phyloP scores from a whole-genome alignment of 2,329 filamentous ascomycete species.

The Aspergillus candidus region DNA sequence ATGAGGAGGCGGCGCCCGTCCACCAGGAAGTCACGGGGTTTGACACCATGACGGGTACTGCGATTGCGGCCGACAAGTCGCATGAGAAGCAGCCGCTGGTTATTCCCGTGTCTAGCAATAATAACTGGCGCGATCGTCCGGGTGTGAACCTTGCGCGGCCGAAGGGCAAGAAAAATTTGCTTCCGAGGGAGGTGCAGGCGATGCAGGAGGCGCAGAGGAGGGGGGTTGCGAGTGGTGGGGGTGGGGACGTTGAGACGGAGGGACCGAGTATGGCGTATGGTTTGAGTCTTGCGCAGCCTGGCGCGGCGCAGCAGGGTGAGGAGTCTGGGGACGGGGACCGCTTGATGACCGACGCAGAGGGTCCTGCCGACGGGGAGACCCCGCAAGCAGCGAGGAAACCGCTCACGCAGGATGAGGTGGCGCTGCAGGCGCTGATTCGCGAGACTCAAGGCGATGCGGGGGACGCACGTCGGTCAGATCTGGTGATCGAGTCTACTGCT shows the following conservation, averaged over 20 bases:
- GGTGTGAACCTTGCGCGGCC: constrained; percentile 46
- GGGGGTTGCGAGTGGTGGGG: constrained; percentile 18
- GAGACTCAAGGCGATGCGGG: constrained; percentile 42
- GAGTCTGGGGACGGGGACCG: constrained; percentile 23
- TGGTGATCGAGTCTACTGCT: constrained; percentile 46
- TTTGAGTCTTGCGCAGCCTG: constrained; percentile 44
- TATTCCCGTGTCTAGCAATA: constrained; percentile 71
- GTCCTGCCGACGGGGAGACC: background rate
- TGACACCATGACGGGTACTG: constrained; percentile 40
- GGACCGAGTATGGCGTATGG: constrained; percentile 49
- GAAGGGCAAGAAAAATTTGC: constrained; percentile 54
- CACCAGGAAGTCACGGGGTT: constrained; percentile 50
- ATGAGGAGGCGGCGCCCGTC: constrained; percentile 31
- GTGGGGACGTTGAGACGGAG: constrained; percentile 42
- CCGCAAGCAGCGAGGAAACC: constrained; percentile 22
- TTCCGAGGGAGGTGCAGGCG: constrained; percentile 53
- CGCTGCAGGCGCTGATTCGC: constrained; percentile 61
- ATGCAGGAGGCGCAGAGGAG: constrained; percentile 38
- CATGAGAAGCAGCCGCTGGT: constrained; percentile 60
- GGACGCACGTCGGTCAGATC: constrained; percentile 35
- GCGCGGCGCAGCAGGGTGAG: constrained; percentile 11
- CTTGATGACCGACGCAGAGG: constrained; percentile 22
- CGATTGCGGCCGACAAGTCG: constrained; percentile 36
- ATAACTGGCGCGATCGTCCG: constrained; percentile 59
- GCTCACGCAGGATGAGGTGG: constrained; percentile 56